Evolutionary conservation across 2,329 filamentous ascomycete species (phyloP), one percentile per base, ranked within the genome.

Genomic region (Domatiomyces globalis): DNA sequence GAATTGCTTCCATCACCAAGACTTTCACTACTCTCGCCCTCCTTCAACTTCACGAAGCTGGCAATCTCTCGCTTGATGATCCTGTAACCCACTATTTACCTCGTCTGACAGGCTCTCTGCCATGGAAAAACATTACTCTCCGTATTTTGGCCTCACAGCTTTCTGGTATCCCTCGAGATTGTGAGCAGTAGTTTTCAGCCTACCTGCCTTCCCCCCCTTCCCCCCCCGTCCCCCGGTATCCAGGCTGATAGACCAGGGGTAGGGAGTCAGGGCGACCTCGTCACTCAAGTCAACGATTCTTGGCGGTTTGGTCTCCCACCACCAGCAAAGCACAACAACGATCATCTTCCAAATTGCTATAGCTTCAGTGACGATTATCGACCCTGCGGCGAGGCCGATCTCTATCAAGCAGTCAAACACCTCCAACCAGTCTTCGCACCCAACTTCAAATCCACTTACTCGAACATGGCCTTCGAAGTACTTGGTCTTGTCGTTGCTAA

Each of bases 1-100:
- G 61, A 20, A 60, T 63, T 17, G 62, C 61, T 9, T 62, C 60
- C 50, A 62, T 61, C 42, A 61, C 61, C 22, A 63, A 62, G 53
- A 45, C 58, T 1, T 62, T 64, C 46, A 65, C 63, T 8, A 58
- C 57, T 4, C 49, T 63, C 18, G 61, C 59, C 7, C 52, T 65
- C 15, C 51, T 65, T 10, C 53, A 62, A 36, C 61, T 60, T 22
- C 58, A 64, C 44, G 59, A 52, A 2, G 59, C 55, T 1, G 61
- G 61, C 1, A 62, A 60, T 5, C 49, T 64, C 17, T 54, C 55
- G 22, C 56, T 64, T 12, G 62, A 63, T n/a, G 59, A 63, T 45
- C 45, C 57, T 4, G 53, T 63, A 10, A 51, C 55, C 1, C 55
- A 55, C 20, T 63, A 62, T 48, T 44, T 63, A 1, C 48, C 58